phyloP scores from a whole-genome alignment of 495 filamentous ascomycete genomes.

The Aspergillus heteromorphus region DNA sequence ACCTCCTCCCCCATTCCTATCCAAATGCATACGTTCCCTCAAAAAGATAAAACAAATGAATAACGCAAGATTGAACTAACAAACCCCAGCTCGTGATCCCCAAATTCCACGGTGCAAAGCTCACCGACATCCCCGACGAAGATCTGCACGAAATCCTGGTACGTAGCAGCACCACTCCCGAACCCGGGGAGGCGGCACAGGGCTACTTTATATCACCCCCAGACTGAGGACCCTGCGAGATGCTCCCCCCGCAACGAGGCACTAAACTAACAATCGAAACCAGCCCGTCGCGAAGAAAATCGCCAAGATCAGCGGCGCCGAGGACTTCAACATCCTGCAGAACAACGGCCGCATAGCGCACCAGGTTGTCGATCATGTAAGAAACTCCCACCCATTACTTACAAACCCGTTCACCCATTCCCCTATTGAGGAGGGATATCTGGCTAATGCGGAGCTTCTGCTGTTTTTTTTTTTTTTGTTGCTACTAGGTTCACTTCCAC shows the following conservation, averaged over 20 bases:
- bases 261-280: not conserved
- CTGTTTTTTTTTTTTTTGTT: not conserved
- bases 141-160: slow-evolving; percentile 77
- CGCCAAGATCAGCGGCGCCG: slow-evolving; percentile 65
- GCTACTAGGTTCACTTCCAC: slow-evolving; percentile 77
- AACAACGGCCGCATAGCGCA: slow-evolving; percentile 95
- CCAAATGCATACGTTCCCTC: not conserved
- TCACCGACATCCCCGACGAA: slow-evolving; percentile 91
- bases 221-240: not conserved
- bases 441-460: not conserved
- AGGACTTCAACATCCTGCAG: slow-evolving; percentile 89
- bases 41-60: not conserved
- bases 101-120: slow-evolving; percentile 89
- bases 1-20: not conserved
- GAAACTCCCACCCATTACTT: too few relatives aligned
- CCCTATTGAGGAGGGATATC: not conserved
- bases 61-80: too few relatives aligned
- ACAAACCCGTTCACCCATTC: too few relatives aligned
- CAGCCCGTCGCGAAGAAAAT: slow-evolving; percentile 87
- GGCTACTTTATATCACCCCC: not conserved
- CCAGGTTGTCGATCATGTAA: slow-evolving; percentile 88
- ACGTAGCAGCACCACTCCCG: slow-evolving; percentile 21
- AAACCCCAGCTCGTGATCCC: slow-evolving; percentile 80
- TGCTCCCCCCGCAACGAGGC: not conserved
- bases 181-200: too few relatives aligned